Evolutionary conservation across 805 yeast genomes (phyloP), one percentile per base, ranked within the genome.

Genomic region (Zygosaccharomyces rouxii): DNA sequence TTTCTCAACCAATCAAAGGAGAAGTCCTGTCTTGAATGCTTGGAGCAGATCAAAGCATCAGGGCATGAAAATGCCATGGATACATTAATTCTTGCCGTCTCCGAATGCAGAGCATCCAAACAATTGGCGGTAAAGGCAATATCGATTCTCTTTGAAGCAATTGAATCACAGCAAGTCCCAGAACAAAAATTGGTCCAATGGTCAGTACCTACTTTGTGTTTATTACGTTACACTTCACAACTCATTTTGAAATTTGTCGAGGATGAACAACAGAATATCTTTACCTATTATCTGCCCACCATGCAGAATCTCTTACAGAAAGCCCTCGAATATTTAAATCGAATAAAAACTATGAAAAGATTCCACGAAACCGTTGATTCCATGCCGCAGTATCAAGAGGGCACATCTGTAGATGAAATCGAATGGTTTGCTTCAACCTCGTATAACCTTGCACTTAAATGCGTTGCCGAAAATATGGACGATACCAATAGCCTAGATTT

Each of bases 381-480:
- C 44, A 26, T 22, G 30, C 49, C 16, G 11, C 29, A 16, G 25
- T 39, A 39, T 14, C 39, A 38, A 18, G 57, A 55, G 21, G 44
- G 45, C 5, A 53, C 67, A n/a, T 56, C 68, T 0, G 49, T 54
- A 5, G 62, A 63, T 38, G 77, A 73, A 38, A 52, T 69, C 18
- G 73, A 68, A 52, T 73, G 77, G 77, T 70, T 72, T 53, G 60
- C 69, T 0, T 61, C 74, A 1, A 61, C 62, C 5, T 55, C 70
- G 1, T 71, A 66, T 45, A 71, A 70, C 42, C 35, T 66, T 13
- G 54, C 65, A 1, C 56, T 63, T 7, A 58, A 57, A 28, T 67
- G 69, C 43, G 40, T 57, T 7, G 18, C 47, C 2, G 43, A 46
- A n/a, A 51, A 49, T 1, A 52, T 51, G 2, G 54, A 41, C 11